These are phyloP conservation scores for Capsicum rhomboideum DNA, from an alignment of 257 asterid genomes.

Conservation along the genomic window DNA sequence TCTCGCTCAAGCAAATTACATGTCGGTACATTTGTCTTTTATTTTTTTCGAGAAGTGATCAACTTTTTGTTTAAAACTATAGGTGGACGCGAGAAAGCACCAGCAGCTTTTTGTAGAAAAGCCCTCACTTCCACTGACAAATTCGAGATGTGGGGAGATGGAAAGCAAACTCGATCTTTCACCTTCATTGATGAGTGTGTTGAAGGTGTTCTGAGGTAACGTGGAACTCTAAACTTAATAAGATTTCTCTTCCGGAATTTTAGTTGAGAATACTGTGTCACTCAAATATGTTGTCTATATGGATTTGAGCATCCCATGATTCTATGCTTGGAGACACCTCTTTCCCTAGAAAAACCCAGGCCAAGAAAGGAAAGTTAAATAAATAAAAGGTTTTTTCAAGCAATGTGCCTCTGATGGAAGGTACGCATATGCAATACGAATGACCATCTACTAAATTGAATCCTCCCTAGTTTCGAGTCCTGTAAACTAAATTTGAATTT, in stretches of 20 bases:
- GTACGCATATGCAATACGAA: not conserved
- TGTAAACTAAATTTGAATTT: not conserved
- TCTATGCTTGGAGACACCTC: not conserved
- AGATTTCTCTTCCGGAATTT: not conserved
- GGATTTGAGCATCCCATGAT: not conserved
- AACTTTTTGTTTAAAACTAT: not conserved
- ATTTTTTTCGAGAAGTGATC: not conserved
- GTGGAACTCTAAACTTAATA: not conserved
- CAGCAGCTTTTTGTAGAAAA: constrained; percentile 94
- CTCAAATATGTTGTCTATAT: not conserved
- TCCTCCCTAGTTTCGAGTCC: not conserved
- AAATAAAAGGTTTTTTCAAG: not conserved
- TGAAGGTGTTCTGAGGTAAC: constrained; percentile 35
- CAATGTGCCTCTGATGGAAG: not conserved
- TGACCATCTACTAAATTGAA: not conserved
- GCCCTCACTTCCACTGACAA: constrained; percentile 66
- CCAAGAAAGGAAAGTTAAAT: not conserved
- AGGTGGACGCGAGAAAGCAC: constrained; percentile 94
- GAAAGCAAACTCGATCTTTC: constrained; percentile 35
- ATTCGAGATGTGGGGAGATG: constrained; percentile 81
- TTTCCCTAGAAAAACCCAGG: not conserved
- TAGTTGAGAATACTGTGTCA: not conserved
- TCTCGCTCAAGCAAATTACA: not conserved
- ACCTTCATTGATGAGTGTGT: constrained; percentile 40
- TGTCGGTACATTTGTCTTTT: not conserved